Evolutionary conservation across 208 protist species (phyloP).

Genomic region (Trypanosoma platydactyli): DNA sequence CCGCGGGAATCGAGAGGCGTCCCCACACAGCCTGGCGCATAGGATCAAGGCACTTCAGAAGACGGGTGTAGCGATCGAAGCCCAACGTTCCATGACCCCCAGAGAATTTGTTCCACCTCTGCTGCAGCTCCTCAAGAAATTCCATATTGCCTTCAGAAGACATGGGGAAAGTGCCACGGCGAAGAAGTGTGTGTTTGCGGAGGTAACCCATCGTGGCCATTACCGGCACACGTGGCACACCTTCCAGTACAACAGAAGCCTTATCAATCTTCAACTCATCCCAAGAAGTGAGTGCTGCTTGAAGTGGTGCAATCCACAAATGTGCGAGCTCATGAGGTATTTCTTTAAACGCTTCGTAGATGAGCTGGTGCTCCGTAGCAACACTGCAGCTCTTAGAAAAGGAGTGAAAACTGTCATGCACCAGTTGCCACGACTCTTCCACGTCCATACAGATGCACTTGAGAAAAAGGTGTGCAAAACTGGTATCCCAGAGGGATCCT

Average conservation of each 20-base stretch:
- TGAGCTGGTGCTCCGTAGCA: constrained; percentile 15
- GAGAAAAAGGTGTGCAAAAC: constrained; percentile 55
- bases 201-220: constrained; percentile 43
- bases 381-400: constrained; percentile 13
- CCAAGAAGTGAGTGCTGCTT: constrained; percentile 14
- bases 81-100: neutral
- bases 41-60: constrained; percentile 16
- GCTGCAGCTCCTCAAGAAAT: constrained; percentile 11
- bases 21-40: constrained; percentile 26
- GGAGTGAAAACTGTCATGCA: constrained; percentile 55
- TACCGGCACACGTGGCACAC: constrained; percentile 34
- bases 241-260: constrained; percentile 18
- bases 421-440: constrained; percentile 53
- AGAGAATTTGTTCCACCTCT: constrained; percentile 9
- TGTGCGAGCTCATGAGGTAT: neutral
- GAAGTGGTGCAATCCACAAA: constrained; percentile 15
- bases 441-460: constrained; percentile 66
- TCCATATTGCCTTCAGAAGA: neutral
- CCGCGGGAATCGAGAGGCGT: neutral
- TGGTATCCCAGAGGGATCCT: constrained; percentile 26
- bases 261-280: constrained; percentile 18
- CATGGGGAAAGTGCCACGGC: constrained; percentile 36
- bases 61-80: neutral
- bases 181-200: constrained; percentile 37
- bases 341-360: constrained; percentile 11